These are phyloP conservation scores for Circinella minor DNA, from an alignment of 371 early-diverging fungal genomes.

Conservation along the genomic window DNA sequence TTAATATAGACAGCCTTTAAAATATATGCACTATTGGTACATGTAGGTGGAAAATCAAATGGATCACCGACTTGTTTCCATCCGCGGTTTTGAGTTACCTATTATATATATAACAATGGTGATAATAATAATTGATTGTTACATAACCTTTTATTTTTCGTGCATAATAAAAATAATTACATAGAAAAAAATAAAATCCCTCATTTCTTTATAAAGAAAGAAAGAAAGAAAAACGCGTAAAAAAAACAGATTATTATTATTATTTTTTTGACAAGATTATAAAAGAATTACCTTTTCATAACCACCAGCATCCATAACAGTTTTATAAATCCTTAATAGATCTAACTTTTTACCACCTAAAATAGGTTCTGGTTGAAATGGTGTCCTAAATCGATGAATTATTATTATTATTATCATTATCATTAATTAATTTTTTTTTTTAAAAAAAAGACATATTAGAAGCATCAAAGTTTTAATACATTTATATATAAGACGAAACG, in stretches of 20 bases:
- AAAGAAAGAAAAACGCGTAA: no score
- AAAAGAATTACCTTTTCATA: constrained; percentile 66
- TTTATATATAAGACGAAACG: background rate
- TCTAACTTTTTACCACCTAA: constrained; percentile 83
- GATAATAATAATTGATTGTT: no score
- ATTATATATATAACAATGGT: background rate
- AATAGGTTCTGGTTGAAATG: constrained; percentile 76
- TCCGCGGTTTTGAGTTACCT: constrained; percentile 78
- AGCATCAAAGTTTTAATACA: background rate
- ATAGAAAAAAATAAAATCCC: no score
- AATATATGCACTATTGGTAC: constrained; percentile 86
- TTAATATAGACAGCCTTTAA: constrained; percentile 78
- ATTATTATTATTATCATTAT: background rate
- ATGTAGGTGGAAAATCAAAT: constrained; percentile 83
- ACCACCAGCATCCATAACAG: constrained; percentile 76
- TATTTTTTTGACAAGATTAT: background rate
- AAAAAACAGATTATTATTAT: background rate
- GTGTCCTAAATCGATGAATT: constrained; percentile 48
- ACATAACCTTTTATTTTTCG: background rate
- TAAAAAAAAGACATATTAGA: background rate
- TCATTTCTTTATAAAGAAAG: background rate
- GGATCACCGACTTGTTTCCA: constrained; percentile 82
- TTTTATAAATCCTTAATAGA: constrained; percentile 71
- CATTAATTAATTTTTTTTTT: background rate
- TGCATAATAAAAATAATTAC: background rate